Conservation (phyloP, 2,329 filamentous ascomycete species). For the Pestalotiopsis sp. region DNA sequence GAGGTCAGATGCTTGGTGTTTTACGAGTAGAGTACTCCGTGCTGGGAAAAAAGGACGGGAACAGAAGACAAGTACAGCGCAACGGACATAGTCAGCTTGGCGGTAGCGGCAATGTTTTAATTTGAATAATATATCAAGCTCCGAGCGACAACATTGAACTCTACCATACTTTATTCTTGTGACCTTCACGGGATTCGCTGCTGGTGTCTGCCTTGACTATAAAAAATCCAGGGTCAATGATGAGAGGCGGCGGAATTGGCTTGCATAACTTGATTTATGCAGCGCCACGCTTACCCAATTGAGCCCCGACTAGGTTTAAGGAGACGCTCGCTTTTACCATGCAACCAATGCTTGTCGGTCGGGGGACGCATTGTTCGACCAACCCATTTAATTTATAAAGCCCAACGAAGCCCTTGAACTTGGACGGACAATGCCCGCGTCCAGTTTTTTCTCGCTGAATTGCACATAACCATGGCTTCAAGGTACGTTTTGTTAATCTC, state of each 20-base stretch:
- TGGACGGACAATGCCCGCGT: slow-evolving; percentile 1
- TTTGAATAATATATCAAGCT: not conserved
- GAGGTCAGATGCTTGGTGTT: slow-evolving; percentile 66
- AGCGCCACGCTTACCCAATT: not conserved
- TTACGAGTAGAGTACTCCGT: slow-evolving; percentile 34
- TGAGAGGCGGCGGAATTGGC: not conserved
- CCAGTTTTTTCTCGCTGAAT: slow-evolving; percentile 11
- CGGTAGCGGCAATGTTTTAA: not conserved
- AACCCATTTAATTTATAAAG: not conserved
- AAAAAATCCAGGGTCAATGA: too few relatives aligned
- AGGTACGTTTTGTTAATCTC: slow-evolving; percentile 20
- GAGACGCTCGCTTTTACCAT: not conserved
- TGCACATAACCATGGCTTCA: slow-evolving; percentile 24
- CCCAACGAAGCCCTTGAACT: not conserved
- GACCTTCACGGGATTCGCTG: too few relatives aligned
- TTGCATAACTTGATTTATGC: not conserved
- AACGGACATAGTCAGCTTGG: not conserved
- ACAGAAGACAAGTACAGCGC: not conserved
- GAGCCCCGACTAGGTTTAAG: slow-evolving; percentile 1
- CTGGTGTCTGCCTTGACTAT: too few relatives aligned
- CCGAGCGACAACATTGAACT: too few relatives aligned
- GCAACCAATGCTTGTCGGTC: not conserved
- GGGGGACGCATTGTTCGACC: not conserved
- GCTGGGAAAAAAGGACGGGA: not conserved
- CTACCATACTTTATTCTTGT: too few relatives aligned